These are phyloP conservation scores for Blastomyces gilchristii DNA, from an alignment of 2,329 filamentous ascomycete genomes.

Conservation along the genomic window DNA sequence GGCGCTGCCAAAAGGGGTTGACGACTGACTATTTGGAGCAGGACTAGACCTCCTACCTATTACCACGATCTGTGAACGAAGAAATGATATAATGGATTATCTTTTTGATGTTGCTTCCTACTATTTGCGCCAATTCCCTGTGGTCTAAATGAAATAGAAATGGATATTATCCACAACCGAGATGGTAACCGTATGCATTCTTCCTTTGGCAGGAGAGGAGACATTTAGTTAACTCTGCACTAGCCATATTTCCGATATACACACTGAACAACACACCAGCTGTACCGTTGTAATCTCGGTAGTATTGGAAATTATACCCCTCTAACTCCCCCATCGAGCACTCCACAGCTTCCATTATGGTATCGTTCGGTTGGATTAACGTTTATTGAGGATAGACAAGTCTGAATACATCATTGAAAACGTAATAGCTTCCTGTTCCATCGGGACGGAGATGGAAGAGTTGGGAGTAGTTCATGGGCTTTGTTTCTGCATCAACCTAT, in stretches of 20 bases:
- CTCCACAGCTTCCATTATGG: background rate
- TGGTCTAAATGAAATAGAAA: background rate
- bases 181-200: background rate
- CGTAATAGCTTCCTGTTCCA: constrained; percentile 59
- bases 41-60: background rate
- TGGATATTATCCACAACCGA: background rate
- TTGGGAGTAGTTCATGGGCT: constrained; percentile 86
- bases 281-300: background rate
- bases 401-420: constrained; percentile 93
- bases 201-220: background rate
- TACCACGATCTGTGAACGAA: background rate
- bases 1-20: too few relatives aligned
- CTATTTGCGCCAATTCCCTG: background rate
- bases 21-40: background rate
- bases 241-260: background rate
- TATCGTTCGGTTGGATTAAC: background rate
- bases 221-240: background rate
- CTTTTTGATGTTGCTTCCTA: background rate
- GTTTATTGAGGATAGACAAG: constrained; percentile 51
- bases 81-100: background rate
- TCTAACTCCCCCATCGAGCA: background rate
- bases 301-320: constrained; percentile 1
- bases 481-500: constrained; percentile 75
- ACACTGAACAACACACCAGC: background rate
- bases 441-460: constrained; percentile 74